Conservation (phyloP, 495 filamentous ascomycete species). For the Delitschia confertaspora region DNA sequence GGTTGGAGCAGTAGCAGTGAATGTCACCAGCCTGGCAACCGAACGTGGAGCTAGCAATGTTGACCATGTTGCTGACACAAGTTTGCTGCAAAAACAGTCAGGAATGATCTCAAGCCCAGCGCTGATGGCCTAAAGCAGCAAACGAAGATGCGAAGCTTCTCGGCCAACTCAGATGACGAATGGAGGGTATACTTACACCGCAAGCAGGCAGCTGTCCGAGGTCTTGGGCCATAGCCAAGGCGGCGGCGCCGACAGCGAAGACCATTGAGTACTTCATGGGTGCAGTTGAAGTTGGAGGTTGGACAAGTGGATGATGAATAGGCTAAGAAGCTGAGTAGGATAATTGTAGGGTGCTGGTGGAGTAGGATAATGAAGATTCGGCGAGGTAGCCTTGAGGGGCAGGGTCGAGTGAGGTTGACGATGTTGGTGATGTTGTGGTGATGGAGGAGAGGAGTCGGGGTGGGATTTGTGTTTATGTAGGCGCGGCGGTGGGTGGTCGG, state of each 20-base stretch:
- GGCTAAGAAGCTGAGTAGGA: conserved; percentile 13
- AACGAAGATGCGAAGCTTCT: background rate
- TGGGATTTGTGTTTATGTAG: background rate
- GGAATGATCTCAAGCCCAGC: no score
- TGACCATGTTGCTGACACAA: conserved; percentile 67
- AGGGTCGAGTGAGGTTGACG: conserved; percentile 6
- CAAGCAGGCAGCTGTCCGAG: conserved; percentile 18
- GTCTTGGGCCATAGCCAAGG: conserved; percentile 30
- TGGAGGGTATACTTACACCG: conserved; percentile 15
- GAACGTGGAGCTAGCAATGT: conserved; percentile 46
- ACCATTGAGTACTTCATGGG: conserved; percentile 35
- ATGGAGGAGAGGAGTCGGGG: background rate
- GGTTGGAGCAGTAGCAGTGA: conserved; percentile 60
- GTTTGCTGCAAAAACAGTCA: conserved; percentile 43
- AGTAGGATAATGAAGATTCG: conserved; percentile 1
- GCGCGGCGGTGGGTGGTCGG: background rate
- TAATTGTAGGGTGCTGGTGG: background rate
- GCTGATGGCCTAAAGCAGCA: background rate
- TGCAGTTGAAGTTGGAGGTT: conserved; percentile 9
- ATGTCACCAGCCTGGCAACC: conserved; percentile 51
- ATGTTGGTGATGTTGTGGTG: background rate
- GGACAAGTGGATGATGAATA: conserved; percentile 12
- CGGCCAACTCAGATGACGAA: background rate
- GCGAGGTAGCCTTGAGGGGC: conserved; percentile 3
- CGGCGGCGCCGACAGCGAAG: conserved; percentile 31